Conservation (phyloP, 2,329 filamentous ascomycete species). For the Grosmannia clavigera region DNA sequence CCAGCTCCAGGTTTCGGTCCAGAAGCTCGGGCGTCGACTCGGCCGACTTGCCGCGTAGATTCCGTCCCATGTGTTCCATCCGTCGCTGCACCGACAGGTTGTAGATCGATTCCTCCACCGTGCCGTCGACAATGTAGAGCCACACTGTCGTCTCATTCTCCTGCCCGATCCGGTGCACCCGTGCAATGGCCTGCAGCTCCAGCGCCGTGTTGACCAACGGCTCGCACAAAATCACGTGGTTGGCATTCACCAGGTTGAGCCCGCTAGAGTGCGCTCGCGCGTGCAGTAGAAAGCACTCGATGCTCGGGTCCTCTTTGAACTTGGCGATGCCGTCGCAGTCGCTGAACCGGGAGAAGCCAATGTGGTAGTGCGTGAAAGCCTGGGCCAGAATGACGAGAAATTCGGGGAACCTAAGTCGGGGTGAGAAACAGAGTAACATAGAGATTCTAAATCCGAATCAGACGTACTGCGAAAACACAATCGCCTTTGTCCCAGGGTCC, state of each 20-base stretch:
- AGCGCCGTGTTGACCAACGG: constrained; percentile 87
- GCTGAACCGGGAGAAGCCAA: constrained; percentile 62
- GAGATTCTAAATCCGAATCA: neutral
- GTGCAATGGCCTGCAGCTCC: constrained; percentile 87
- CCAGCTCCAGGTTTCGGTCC: constrained; percentile 59
- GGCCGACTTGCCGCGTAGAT: constrained; percentile 24
- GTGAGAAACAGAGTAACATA: neutral
- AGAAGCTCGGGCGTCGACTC: constrained; percentile 33
- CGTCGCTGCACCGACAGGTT: constrained; percentile 70
- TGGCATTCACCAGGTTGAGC: constrained; percentile 84
- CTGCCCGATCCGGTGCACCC: constrained; percentile 91
- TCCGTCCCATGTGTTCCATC: constrained; percentile 58
- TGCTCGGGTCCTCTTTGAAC: constrained; percentile 62
- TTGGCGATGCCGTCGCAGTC: constrained; percentile 53
- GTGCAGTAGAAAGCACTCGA: constrained; percentile 81
- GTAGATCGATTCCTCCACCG: constrained; percentile 87
- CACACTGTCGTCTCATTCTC: constrained; percentile 80
- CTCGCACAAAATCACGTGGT: constrained; percentile 88
- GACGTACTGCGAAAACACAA: constrained; percentile 74
- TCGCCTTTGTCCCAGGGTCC: constrained; percentile 77
- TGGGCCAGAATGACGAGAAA: constrained; percentile 63
- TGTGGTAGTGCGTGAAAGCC: constrained; percentile 59
- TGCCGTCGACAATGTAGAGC: constrained; percentile 85
- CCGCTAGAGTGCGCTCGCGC: constrained; percentile 81
- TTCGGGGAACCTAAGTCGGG: constrained; percentile 44